Conservation (phyloP, 768 basidiomycete species). For the Cantharellus anzutake region DNA sequence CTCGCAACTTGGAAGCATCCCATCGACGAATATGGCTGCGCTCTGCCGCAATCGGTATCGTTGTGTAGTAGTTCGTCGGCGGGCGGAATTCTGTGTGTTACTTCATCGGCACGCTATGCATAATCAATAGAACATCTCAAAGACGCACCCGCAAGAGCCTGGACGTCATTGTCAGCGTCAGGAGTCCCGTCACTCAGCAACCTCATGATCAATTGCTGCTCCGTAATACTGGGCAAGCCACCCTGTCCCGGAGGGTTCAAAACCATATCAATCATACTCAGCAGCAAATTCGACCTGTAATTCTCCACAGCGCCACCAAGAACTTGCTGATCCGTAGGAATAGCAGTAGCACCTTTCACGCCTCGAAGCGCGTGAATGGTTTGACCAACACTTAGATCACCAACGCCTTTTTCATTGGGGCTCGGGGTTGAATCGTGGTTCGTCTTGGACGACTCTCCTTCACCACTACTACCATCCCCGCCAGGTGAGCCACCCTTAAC, state of each 20-base stretch:
- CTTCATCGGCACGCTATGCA: neutral
- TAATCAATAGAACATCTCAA: neutral
- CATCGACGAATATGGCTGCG: slow-evolving; percentile 69
- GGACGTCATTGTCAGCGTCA: slow-evolving; percentile 72
- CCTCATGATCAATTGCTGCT: slow-evolving; percentile 94
- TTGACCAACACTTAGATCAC: slow-evolving; percentile 69
- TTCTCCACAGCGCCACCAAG: slow-evolving; percentile 86
- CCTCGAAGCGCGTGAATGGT: slow-evolving; percentile 74
- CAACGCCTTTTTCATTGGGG: slow-evolving; percentile 60
- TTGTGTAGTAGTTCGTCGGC: slow-evolving; percentile 90
- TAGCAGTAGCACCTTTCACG: slow-evolving; percentile 80
- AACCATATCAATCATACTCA: slow-evolving; percentile 74
- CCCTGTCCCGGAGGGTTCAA: slow-evolving; percentile 33
- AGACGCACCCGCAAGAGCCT: slow-evolving; percentile 65
- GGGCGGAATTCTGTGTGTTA: slow-evolving; percentile 64
- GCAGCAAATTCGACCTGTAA: slow-evolving; percentile 76
- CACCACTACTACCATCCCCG: slow-evolving; percentile 15
- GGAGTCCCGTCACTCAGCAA: slow-evolving; percentile 62
- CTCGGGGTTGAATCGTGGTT: slow-evolving; percentile 22
- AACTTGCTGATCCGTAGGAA: slow-evolving; percentile 86
- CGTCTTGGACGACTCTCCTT: slow-evolving; percentile 11
- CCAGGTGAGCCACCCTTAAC: slow-evolving; percentile 58
- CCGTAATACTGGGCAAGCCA: slow-evolving; percentile 56
- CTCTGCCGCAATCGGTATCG: slow-evolving; percentile 80
- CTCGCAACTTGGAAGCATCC: slow-evolving; percentile 87